Evolutionary conservation across 257 asterid species (phyloP).

Genomic region (Solanum sparsipilum): DNA sequence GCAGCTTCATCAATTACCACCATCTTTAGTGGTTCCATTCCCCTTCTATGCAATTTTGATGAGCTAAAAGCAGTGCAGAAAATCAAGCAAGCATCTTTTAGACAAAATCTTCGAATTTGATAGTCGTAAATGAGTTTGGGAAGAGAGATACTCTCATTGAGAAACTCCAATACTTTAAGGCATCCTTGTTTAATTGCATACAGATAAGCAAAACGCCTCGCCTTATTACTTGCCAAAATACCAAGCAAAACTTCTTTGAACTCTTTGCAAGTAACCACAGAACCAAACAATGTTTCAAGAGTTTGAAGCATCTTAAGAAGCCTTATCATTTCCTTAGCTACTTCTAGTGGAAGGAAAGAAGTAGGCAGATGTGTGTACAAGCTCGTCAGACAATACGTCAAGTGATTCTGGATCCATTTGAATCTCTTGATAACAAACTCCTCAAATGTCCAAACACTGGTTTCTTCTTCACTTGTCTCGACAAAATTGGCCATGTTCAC

Average conservation of each 20-base stretch:
- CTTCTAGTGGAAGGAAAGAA: slow-evolving; percentile 9
- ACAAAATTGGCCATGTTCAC: background rate
- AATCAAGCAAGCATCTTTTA: slow-evolving; percentile 20
- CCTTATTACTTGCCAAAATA: background rate
- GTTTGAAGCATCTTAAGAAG: slow-evolving; percentile 5
- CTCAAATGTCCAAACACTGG: slow-evolving; percentile 22
- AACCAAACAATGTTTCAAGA: background rate
- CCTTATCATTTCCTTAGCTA: slow-evolving; percentile 11
- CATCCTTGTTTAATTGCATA: background rate
- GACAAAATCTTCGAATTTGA: slow-evolving; percentile 12
- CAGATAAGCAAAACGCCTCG: background rate
- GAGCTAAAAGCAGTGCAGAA: slow-evolving; percentile 47
- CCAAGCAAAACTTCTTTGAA: slow-evolving; percentile 1
- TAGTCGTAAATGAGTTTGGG: background rate
- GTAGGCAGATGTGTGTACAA: slow-evolving; percentile 39
- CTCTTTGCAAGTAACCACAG: background rate
- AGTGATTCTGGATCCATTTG: background rate
- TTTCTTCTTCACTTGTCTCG: background rate
- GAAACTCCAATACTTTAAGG: slow-evolving; percentile 7
- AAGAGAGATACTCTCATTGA: background rate
- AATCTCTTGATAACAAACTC: slow-evolving; percentile 22
- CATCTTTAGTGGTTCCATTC: slow-evolving; percentile 13
- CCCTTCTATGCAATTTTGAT: background rate
- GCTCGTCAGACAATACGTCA: slow-evolving; percentile 13
- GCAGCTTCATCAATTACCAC: slow-evolving; percentile 61